Conservation (phyloP, 345 rosid species). For the Rhodamnia argentea region DNA sequence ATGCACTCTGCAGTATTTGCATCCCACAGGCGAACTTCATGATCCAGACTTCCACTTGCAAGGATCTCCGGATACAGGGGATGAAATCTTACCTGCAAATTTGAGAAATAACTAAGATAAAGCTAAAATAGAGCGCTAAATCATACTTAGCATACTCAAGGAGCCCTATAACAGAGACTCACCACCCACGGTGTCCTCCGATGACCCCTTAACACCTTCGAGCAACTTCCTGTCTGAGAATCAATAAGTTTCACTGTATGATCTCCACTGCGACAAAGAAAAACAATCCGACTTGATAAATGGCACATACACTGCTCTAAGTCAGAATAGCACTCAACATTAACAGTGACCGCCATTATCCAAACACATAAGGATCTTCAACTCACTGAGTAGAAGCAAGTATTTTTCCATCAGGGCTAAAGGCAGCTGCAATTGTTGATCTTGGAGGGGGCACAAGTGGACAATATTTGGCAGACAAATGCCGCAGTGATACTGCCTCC, state of each 20-base stretch:
- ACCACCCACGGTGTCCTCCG: constrained; percentile 99
- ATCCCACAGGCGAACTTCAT: constrained; percentile 72
- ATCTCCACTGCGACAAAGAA: constrained; percentile 50
- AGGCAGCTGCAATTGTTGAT: constrained; percentile 87
- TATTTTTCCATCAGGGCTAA: constrained; percentile 67
- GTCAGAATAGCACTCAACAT: not conserved
- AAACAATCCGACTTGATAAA: not conserved
- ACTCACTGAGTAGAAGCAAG: constrained; percentile 90
- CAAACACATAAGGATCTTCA: not conserved
- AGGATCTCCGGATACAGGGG: constrained; percentile 49
- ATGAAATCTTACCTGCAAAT: constrained; percentile 64
- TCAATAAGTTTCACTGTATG: constrained; percentile 89
- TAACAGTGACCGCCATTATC: not conserved
- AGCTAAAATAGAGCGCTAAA: not conserved
- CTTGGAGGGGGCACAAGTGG: constrained; percentile 65
- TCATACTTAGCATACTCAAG: not conserved
- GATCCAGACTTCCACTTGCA: constrained; percentile 81
- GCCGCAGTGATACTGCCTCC: constrained; percentile 63
- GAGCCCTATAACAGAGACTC: constrained; percentile 16
- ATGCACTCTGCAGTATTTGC: constrained; percentile 58
- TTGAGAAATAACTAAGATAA: not conserved
- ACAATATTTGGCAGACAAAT: constrained; percentile 66
- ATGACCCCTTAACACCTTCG: constrained; percentile 89
- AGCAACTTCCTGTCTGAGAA: constrained; percentile 81
- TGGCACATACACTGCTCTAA: not conserved